Percentiles rank a stretch among this genome's conserved stretches.
phyloP scores from a whole-genome alignment of 2,329 filamentous ascomycete genomes.

The Ophiocordyceps australis region DNA sequence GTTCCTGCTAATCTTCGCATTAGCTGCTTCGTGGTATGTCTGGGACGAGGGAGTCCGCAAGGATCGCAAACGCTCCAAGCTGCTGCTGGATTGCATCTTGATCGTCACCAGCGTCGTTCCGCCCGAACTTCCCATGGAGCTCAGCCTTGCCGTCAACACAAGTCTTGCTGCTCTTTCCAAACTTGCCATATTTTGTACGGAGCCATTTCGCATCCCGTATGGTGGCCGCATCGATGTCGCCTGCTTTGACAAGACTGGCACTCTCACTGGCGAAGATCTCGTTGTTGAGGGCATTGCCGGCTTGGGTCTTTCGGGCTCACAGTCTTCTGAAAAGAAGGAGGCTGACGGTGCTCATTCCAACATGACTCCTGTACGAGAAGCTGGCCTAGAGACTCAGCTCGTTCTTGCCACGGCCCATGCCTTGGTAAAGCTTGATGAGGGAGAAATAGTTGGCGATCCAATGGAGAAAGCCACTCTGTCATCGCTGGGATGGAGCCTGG shows the following conservation, averaged over 20 bases:
- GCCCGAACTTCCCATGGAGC: slow-evolving; percentile 96
- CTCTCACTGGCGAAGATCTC: slow-evolving; percentile 85
- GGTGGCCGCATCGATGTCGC: slow-evolving; percentile 90
- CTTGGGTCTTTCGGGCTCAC: slow-evolving; percentile 51
- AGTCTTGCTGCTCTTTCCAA: slow-evolving; percentile 88
- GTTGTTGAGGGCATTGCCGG: slow-evolving; percentile 96
- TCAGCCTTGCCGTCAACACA: slow-evolving; percentile 93
- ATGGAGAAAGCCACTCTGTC: slow-evolving; percentile 95
- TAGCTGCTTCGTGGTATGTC: slow-evolving; percentile 97
- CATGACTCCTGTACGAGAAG: slow-evolving; percentile 52
- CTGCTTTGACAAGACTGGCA: slow-evolving; percentile 98
- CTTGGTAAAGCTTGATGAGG: slow-evolving; percentile 88
- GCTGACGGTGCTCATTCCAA: slow-evolving; percentile 68
- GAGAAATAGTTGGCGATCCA: slow-evolving; percentile 90
- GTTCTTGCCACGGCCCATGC: slow-evolving; percentile 92
- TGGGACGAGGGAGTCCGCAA: slow-evolving; percentile 92
- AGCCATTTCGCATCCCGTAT: slow-evolving; percentile 94
- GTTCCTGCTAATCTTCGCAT: slow-evolving; percentile 87
- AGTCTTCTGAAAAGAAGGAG: slow-evolving; percentile 46
- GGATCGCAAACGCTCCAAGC: slow-evolving; percentile 92
- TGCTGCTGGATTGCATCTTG: slow-evolving; percentile 89
- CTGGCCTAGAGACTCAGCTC: slow-evolving; percentile 68
- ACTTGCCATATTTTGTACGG: slow-evolving; percentile 95
- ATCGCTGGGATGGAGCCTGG: slow-evolving; percentile 85
- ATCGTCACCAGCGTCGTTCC: slow-evolving; percentile 97